Evolutionary conservation across 106 monocot species (phyloP).

Genomic region (Iris macrosiphon): DNA sequence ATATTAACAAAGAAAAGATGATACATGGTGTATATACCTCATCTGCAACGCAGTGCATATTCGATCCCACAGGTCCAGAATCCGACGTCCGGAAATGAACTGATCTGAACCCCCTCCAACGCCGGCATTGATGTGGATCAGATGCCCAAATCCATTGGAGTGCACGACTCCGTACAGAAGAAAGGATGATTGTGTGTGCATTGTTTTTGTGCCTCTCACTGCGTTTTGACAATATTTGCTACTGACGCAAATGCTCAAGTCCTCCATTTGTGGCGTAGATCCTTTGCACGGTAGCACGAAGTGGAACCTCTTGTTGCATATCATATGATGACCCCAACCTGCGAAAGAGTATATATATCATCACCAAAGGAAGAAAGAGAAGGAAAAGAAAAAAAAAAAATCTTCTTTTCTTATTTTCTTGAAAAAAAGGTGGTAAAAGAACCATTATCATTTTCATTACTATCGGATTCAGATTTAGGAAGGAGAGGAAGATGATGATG

Average conservation of each 20-base stretch:
- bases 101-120: conserved; percentile 58
- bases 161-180: conserved; percentile 80
- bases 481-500: no score
- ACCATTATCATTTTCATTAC: no score
- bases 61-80: conserved; percentile 73
- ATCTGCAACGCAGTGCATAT: conserved; percentile 51
- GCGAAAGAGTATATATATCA: neutral
- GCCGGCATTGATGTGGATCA: conserved; percentile 68
- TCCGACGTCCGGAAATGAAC: conserved; percentile 55
- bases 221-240: neutral
- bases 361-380: no score
- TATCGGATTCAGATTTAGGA: no score
- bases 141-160: conserved; percentile 76
- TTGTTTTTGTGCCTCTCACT: neutral
- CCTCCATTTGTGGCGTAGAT: neutral
- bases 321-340: conserved; percentile 91
- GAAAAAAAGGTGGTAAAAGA: no score
- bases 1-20: neutral
- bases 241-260: conserved; percentile 8
- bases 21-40: conserved; percentile 26
- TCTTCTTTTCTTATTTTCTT: no score
- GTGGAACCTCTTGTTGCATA: conserved; percentile 74
- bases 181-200: conserved; percentile 13
- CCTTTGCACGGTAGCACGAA: conserved; percentile 56
- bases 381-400: no score